Evolutionary conservation across 306 rosid genomes (phyloP).

Genomic region (Vigna reflexopilosa): DNA sequence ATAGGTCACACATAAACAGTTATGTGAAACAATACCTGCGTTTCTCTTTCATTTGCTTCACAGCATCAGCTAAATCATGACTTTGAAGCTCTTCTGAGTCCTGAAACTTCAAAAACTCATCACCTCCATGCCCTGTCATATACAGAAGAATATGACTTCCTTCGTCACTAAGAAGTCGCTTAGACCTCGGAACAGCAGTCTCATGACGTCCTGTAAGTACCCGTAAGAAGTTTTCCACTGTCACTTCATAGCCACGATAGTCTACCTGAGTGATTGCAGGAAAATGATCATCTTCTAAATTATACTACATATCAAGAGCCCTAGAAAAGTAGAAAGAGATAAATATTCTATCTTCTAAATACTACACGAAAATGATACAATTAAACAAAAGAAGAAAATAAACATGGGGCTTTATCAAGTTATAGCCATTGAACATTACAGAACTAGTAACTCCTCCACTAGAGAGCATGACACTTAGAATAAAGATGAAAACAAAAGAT

Average conservation of each 20-base stretch:
- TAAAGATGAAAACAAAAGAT: conserved; percentile 4
- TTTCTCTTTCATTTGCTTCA: conserved; percentile 97
- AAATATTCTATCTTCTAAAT: conserved; percentile 32
- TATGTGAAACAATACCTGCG: conserved; percentile 60
- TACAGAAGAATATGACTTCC: conserved; percentile 97
- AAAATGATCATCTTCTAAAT: conserved; percentile 33
- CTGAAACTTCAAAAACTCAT: conserved; percentile 95
- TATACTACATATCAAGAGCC: conserved; percentile 25
- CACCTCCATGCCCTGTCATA: conserved; percentile 99
- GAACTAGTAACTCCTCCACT: background rate
- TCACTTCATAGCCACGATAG: conserved; percentile 98
- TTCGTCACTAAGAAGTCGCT: conserved; percentile 95
- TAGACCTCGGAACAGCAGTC: conserved; percentile 91
- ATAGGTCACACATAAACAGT: conserved; percentile 3
- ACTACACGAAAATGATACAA: conserved; percentile 12
- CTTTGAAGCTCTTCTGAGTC: conserved; percentile 99
- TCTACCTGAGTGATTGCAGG: conserved; percentile 73
- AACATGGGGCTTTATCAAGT: background rate
- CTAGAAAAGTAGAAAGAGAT: conserved; percentile 29
- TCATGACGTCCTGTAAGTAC: conserved; percentile 94
- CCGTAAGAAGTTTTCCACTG: conserved; percentile 81
- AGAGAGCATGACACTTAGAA: conserved; percentile 28
- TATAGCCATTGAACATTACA: conserved; percentile 14
- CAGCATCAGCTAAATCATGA: conserved; percentile 98
- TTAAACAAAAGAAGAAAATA: conserved; percentile 9